Percentiles rank a stretch among this genome's conserved stretches.
These are phyloP conservation scores for Aspergillus intermedius DNA, from an alignment of 2,329 filamentous ascomycete genomes.

Conservation along the genomic window DNA sequence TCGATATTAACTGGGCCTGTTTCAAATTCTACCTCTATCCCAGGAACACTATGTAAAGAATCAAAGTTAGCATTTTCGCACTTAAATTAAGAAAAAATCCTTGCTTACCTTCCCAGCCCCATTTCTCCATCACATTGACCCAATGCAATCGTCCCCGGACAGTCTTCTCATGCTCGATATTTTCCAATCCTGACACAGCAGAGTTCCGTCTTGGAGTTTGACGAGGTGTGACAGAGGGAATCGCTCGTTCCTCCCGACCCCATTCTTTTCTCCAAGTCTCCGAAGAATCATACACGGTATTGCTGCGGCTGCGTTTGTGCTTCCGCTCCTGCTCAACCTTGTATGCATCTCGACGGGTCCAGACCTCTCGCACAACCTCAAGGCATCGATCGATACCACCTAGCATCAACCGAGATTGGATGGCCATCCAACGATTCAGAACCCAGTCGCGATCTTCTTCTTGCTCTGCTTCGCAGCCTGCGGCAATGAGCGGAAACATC, in stretches of 20 bases:
- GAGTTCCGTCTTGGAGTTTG: conserved; percentile 19
- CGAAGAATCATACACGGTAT: conserved; percentile 15
- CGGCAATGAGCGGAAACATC: conserved; percentile 62
- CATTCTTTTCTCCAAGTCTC: conserved; percentile 20
- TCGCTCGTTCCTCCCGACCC: conserved; percentile 3
- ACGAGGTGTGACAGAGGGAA: conserved; percentile 7
- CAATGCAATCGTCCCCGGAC: conserved; percentile 62
- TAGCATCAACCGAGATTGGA: conserved; percentile 57
- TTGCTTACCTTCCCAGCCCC: conserved; percentile 62
- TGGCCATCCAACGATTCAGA: conserved; percentile 54
- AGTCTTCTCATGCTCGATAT: conserved; percentile 54
- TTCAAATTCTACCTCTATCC: conserved; percentile 19
- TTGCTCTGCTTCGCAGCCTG: conserved; percentile 57
- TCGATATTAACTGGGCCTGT: not conserved
- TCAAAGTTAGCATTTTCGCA: conserved; percentile 4
- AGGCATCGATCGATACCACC: conserved; percentile 61
- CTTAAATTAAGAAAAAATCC: not conserved
- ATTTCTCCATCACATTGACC: conserved; percentile 65
- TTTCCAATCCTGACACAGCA: conserved; percentile 29
- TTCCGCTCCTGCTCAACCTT: conserved; percentile 34
- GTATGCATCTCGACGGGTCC: conserved; percentile 55
- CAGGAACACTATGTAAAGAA: conserved; percentile 30
- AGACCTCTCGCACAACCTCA: conserved; percentile 61
- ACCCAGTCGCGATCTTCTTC: conserved; percentile 60
- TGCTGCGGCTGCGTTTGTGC: conserved; percentile 8